Base-by-base conservation (phyloP, 306 rosid genomes). In the Vigna hirtella region DNA sequence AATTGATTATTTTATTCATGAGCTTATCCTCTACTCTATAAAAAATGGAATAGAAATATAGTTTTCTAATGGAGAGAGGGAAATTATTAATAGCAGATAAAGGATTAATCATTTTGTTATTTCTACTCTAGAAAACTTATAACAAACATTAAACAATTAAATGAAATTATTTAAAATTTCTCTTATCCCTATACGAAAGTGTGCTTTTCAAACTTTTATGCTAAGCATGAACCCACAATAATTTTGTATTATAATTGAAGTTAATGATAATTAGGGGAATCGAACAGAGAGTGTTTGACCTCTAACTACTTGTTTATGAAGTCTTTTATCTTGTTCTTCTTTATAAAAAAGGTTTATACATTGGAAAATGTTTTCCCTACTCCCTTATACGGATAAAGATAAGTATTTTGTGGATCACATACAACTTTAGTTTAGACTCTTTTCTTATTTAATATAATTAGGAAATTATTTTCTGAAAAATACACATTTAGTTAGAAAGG, bases 121-220 rank as follows among this genome's bases (percentile, higher is more conserved):
- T 30, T 26, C 5, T 13, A 13, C 43, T 30, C 7, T 14, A 59
- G 16, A 61, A 8, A 28, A 61, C 15, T 61, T 30, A 6, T 61
- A 55, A 13, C 5, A 61, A 30, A 61, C 8, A 14, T 6, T 61
- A 61, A 15, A 7, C 6, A 30, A 14, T 14, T 61, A 30, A 14
- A 34, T 15, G 32, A 15, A 62, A 62, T 32, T 5, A 62, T 62
- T 62, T 32, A 16, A 63, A 8, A 16, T 63, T 62, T 43, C 22
- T 32, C 43, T 32, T 16, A 34, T 34, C 15, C 24, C 24, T 63
- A 7, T 14, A 34, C 26, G 7, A 56, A 30, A 32, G 45, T 63
- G 68, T 63, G 48, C 14, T 15, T 7, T 63, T 34, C 45, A 32
- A 70, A 63, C 73, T 38, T 71, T 36, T 24, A 50, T 15, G 68